A percentile compares a stretch with the other conserved stretches of the same genome.
phyloP scores from a whole-genome alignment of 805 yeast genomes.

The Kregervanrija fluxuum region DNA sequence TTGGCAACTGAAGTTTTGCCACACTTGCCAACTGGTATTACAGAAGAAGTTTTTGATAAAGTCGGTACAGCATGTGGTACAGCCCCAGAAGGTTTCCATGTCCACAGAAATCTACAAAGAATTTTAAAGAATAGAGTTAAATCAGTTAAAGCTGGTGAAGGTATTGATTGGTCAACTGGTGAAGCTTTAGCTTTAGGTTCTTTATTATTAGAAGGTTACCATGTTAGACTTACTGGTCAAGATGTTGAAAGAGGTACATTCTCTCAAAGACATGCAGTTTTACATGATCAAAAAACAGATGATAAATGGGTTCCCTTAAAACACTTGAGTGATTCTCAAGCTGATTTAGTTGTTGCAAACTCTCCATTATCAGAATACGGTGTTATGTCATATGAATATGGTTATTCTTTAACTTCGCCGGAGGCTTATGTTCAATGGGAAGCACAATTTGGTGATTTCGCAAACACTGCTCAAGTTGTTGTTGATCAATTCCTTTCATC shows the following conservation, averaged over 20 bases:
- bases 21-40: slow-evolving; percentile 90
- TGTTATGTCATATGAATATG: slow-evolving; percentile 98
- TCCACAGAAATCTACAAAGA: slow-evolving; percentile 94
- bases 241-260: slow-evolving; percentile 99
- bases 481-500: slow-evolving; percentile 94
- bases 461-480: slow-evolving; percentile 98
- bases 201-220: slow-evolving; percentile 85
- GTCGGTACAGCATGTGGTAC: slow-evolving; percentile 75
- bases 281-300: slow-evolving; percentile 92
- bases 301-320: slow-evolving; percentile 78
- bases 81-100: slow-evolving; percentile 81
- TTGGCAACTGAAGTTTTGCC: slow-evolving; percentile 93
- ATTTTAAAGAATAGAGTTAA: slow-evolving; percentile 83
- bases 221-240: slow-evolving; percentile 96
- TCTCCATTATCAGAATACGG: slow-evolving; percentile 98
- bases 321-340: slow-evolving; percentile 72
- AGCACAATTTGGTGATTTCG: slow-evolving; percentile 99
- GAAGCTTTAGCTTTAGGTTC: slow-evolving; percentile 98
- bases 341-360: slow-evolving; percentile 81
- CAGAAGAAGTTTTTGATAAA: slow-evolving; percentile 59
- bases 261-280: slow-evolving; percentile 98
- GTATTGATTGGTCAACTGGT: slow-evolving; percentile 99
- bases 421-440: slow-evolving; percentile 98
- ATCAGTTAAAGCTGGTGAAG: slow-evolving; percentile 76
- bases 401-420: slow-evolving; percentile 96